Percentiles rank a stretch among this genome's conserved stretches.
These are phyloP conservation scores for Spinacia oleracea DNA, from an alignment of 179 eudicot species.

Conservation along the genomic window DNA sequence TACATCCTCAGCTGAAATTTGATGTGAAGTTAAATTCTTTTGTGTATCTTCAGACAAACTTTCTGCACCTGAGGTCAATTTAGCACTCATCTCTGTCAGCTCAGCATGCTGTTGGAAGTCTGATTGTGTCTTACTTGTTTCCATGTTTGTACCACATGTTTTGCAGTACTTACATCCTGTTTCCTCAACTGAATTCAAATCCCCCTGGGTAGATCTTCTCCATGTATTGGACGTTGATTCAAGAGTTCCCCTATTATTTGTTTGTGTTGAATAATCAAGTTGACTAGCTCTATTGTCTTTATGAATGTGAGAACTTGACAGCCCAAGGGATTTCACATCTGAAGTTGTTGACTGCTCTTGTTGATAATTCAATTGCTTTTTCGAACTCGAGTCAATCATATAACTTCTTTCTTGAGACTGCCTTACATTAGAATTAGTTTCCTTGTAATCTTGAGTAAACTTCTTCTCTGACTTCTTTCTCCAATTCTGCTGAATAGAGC, in stretches of 20 bases:
- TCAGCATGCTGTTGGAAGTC: constrained; percentile 29
- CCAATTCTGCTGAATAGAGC: constrained; percentile 49
- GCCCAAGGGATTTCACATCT: constrained; percentile 29
- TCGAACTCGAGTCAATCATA: constrained; percentile 34
- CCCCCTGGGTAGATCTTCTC: constrained; percentile 29
- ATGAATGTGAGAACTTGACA: constrained; percentile 32
- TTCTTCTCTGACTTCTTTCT: constrained; percentile 83
- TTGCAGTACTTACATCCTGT: constrained; percentile 34
- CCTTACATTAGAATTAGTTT: constrained; percentile 27
- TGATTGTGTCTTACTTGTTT: constrained; percentile 33
- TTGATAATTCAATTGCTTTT: constrained; percentile 30
- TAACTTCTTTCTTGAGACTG: constrained; percentile 35
- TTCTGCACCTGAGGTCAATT: constrained; percentile 28
- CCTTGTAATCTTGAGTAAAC: constrained; percentile 49
- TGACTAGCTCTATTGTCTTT: constrained; percentile 29
- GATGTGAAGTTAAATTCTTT: constrained; percentile 31
- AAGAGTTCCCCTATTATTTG: constrained; percentile 26
- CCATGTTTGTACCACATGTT: constrained; percentile 38
- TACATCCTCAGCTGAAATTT: constrained; percentile 30
- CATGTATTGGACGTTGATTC: constrained; percentile 30
- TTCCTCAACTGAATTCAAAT: constrained; percentile 28
- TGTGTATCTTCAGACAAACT: constrained; percentile 38
- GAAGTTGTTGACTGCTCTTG: constrained; percentile 34
- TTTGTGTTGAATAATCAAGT: constrained; percentile 38
- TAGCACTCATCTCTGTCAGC: constrained; percentile 37